Evolutionary conservation across 805 yeast genomes (phyloP).

Genomic region (Starmera quercuum): DNA sequence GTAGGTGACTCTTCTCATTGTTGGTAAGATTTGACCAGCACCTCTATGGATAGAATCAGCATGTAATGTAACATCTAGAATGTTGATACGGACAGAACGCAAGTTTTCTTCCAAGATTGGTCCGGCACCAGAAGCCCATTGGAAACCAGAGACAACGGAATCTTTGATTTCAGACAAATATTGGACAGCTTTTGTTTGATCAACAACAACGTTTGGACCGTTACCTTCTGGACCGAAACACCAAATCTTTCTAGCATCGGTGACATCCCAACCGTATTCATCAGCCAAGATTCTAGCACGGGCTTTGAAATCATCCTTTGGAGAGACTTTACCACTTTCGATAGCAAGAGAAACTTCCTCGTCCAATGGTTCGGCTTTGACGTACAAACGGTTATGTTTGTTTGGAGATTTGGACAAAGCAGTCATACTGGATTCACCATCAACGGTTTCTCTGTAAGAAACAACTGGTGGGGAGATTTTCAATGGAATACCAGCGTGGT

Average conservation of each 20-base stretch:
- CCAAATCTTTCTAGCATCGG: conserved; percentile 99
- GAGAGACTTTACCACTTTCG: conserved; percentile 84
- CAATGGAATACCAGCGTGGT: conserved; percentile 99
- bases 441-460: conserved; percentile 97
- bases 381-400: conserved; percentile 99
- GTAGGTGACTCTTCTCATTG: conserved; percentile 99
- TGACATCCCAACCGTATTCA: conserved; percentile 98
- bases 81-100: conserved; percentile 96
- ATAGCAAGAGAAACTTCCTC: conserved; percentile 92
- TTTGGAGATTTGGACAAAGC: conserved; percentile 99
- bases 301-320: conserved; percentile 97
- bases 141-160: conserved; percentile 99
- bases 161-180: conserved; percentile 98
- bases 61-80: conserved; percentile 97
- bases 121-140: conserved; percentile 99
- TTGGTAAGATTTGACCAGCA: conserved; percentile 99
- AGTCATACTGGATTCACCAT: conserved; percentile 85
- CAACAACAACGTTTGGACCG: conserved; percentile 98
- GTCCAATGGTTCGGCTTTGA: conserved; percentile 92
- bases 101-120: conserved; percentile 95
- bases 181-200: conserved; percentile 99
- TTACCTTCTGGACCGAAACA: conserved; percentile 99
- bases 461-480: conserved; percentile 97
- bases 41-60: conserved; percentile 99
- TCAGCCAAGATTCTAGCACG: conserved; percentile 99